Conservation (phyloP, 257 asterid genomes). For the Fraxinus anomala region DNA sequence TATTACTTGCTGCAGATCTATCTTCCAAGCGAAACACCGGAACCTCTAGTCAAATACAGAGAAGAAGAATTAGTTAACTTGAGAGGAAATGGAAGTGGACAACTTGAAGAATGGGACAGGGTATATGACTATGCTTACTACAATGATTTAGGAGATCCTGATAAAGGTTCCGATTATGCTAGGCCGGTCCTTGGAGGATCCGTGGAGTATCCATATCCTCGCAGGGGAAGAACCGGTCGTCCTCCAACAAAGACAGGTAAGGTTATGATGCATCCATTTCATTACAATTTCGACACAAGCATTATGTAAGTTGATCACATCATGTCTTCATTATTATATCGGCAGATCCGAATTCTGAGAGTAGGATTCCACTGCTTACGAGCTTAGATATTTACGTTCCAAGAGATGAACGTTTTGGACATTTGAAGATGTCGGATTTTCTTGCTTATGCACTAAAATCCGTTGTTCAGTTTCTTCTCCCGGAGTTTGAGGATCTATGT, state of each 20-base stretch:
- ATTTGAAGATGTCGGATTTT: conserved; percentile 72
- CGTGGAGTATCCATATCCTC: conserved; percentile 66
- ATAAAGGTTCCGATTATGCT: conserved; percentile 49
- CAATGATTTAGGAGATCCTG: conserved; percentile 78
- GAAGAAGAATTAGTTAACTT: conserved; percentile 60
- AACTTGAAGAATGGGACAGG: conserved; percentile 74
- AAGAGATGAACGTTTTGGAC: conserved; percentile 77
- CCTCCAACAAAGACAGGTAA: conserved; percentile 56
- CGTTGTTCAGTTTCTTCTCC: conserved; percentile 58
- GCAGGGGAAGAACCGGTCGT: conserved; percentile 79
- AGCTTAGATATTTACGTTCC: conserved; percentile 73
- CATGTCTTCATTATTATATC: neutral
- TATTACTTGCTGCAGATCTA: conserved; percentile 44
- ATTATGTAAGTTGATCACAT: neutral
- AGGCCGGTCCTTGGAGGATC: conserved; percentile 77
- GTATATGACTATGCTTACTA: conserved; percentile 68
- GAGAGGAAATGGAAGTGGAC: conserved; percentile 70
- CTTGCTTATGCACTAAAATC: conserved; percentile 70
- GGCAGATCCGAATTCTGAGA: conserved; percentile 66
- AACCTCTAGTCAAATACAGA: conserved; percentile 52
- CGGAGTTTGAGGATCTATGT: conserved; percentile 61
- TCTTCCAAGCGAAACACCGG: conserved; percentile 74
- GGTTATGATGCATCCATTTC: neutral
- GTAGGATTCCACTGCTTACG: conserved; percentile 55
- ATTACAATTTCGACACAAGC: neutral